These are phyloP conservation scores for Stephanodiscus minutulus DNA, from an alignment of 108 stramenopile genomes.

Conservation along the genomic window DNA sequence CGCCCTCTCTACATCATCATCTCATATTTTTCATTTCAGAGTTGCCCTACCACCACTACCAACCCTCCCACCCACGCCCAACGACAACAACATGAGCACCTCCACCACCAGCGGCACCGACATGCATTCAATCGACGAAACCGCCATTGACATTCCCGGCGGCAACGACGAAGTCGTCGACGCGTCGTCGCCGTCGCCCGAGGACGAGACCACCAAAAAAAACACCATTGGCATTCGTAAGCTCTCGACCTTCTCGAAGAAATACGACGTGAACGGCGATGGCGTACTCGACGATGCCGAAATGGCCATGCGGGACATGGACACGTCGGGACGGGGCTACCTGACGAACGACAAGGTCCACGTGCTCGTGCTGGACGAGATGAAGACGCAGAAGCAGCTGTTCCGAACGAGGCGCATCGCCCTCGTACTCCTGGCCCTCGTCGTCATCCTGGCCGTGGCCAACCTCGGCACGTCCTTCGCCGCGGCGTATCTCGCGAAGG, in stretches of 20 bases:
- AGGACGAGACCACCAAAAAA: background rate
- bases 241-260: background rate
- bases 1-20: background rate
- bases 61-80: too few relatives aligned
- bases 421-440: constrained; percentile 11
- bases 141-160: background rate
- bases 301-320: constrained; percentile 46
- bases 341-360: constrained; percentile 45
- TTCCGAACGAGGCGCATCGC: constrained; percentile 1
- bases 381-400: constrained; percentile 5
- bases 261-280: background rate
- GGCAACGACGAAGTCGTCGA: background rate
- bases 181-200: too few relatives aligned
- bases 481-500: constrained; percentile 54
- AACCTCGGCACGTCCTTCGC: constrained; percentile 54
- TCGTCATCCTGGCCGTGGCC: constrained; percentile 38
- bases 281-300: constrained; percentile 12
- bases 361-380: constrained; percentile 24
- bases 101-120: background rate
- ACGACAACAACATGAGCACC: background rate
- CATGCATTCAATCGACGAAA: background rate
- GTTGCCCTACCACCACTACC: too few relatives aligned
- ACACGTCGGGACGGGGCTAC: constrained; percentile 28
- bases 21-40: background rate
- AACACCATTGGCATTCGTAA: background rate